Percentiles rank a stretch among this genome's conserved stretches.
phyloP scores from a whole-genome alignment of 768 basidiomycete genomes.

The Russula sp. region DNA sequence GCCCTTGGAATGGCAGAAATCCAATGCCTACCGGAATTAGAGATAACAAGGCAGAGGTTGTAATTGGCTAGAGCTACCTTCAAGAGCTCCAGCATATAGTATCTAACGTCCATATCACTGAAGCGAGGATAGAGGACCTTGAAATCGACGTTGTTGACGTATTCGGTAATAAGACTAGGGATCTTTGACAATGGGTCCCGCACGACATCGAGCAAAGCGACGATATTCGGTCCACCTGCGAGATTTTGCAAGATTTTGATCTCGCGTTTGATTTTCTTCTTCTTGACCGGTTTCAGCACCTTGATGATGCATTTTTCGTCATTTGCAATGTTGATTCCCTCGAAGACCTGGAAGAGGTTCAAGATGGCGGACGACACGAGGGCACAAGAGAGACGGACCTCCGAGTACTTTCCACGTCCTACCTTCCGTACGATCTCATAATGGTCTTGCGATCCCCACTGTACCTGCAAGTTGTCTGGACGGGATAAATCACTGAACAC shows the following conservation, averaged over 20 bases:
- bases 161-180: constrained; percentile 94
- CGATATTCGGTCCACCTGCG: constrained; percentile 92
- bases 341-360: constrained; percentile 60
- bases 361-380: background rate
- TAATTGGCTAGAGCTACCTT: constrained; percentile 49
- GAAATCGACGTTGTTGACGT: constrained; percentile 97
- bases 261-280: constrained; percentile 99
- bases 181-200: constrained; percentile 95
- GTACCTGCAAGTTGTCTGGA: constrained; percentile 91
- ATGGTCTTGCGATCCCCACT: constrained; percentile 96
- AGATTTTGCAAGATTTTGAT: constrained; percentile 98
- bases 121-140: constrained; percentile 94
- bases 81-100: constrained; percentile 93
- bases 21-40: constrained; percentile 59
- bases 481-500: constrained; percentile 13
- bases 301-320: constrained; percentile 98
- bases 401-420: constrained; percentile 91
- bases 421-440: constrained; percentile 98
- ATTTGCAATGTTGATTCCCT: constrained; percentile 85
- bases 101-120: constrained; percentile 92
- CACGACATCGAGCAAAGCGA: constrained; percentile 90
- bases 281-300: constrained; percentile 97
- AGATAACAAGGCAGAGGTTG: background rate
- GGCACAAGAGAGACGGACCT: constrained; percentile 44
- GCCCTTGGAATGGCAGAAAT: constrained; percentile 97